Evolutionary conservation across 169 alveolate genomes (phyloP), one percentile per base, ranked within the genome.

Genomic region (Cryptosporidium andersoni): DNA sequence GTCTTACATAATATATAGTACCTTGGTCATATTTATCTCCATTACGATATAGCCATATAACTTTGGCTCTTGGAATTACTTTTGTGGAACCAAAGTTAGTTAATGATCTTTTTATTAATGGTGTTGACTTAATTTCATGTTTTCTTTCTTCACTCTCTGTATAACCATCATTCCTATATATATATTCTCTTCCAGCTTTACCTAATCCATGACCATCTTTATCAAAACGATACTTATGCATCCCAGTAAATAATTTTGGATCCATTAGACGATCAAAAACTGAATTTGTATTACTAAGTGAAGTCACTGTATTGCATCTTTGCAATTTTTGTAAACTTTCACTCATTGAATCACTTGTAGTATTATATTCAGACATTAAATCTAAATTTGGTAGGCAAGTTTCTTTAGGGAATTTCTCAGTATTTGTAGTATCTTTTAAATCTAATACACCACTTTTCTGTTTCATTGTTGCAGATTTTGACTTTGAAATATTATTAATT

Each of bases 1-100:
- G 90, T 48, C 93, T 88, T 16, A 95, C 91, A 81, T 93, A 90
- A 65, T 94, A 94, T 39, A 92, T 89, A 36, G 89, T 67, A 14
- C 97, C 97, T 65, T 94, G 90, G 85, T 94, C 95, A 53, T 91
- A 85, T 85, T 94, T 93, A 80, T 95, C 97, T 40, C 97, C 97
- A 81, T 95, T 95, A 64, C 94, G 92, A 88, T 91, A 95, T 3
- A 94, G 91, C 97, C 96, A 94, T 58, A 95, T 92, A 36, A 90
- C 82, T 53, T 92, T 94, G 1, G 97, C 96, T 2, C 92, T 88
- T 36, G 88, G 43, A 95, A 95, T 5, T 92, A 88, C 5, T 91
- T 88, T 55, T 88, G 89, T 34, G 89, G 90, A 12, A 82, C 82
- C 51, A 63, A 81, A 45, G 64, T 40, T 51, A 12, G 80, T 14